Evolutionary conservation across 169 alveolate species (phyloP).

Genomic region (Cryptosporidium ryanae): DNA sequence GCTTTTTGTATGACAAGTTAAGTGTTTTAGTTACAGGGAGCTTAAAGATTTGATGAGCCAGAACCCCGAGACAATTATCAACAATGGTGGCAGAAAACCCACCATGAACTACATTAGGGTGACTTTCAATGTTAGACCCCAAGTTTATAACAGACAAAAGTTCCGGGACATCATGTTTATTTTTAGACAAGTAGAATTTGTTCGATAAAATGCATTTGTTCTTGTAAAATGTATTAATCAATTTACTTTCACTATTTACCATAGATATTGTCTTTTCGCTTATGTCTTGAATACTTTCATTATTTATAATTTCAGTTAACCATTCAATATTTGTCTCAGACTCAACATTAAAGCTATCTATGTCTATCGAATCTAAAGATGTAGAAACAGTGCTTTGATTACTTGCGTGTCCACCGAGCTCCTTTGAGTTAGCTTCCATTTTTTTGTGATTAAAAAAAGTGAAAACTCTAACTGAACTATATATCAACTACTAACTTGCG

Average conservation of each 20-base stretch:
- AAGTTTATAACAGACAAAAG: conserved; percentile 10
- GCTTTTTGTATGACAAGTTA: conserved; percentile 50
- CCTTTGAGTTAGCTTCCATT: background rate
- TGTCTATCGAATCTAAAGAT: conserved; percentile 35
- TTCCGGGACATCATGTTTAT: conserved; percentile 4
- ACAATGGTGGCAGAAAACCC: conserved; percentile 70
- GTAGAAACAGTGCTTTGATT: conserved; percentile 46
- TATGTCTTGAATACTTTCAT: conserved; percentile 9
- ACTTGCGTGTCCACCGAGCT: conserved; percentile 5
- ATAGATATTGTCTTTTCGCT: background rate
- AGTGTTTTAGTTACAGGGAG: conserved; percentile 65
- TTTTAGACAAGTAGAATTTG: conserved; percentile 10
- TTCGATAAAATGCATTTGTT: conserved; percentile 18
- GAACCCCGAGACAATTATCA: conserved; percentile 64
- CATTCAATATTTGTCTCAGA: background rate
- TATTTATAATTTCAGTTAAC: conserved; percentile 4
- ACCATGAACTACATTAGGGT: conserved; percentile 62
- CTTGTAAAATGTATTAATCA: conserved; percentile 24
- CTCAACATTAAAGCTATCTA: background rate
- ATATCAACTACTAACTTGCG: too few relatives aligned
- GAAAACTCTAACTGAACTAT: background rate
- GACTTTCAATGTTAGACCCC: conserved; percentile 66
- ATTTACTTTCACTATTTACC: background rate
- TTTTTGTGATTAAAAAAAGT: background rate
- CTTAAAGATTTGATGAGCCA: conserved; percentile 48